Evolutionary conservation across 129 eudicot genomes (phyloP).

Genomic region (Escallonia herrerae): DNA sequence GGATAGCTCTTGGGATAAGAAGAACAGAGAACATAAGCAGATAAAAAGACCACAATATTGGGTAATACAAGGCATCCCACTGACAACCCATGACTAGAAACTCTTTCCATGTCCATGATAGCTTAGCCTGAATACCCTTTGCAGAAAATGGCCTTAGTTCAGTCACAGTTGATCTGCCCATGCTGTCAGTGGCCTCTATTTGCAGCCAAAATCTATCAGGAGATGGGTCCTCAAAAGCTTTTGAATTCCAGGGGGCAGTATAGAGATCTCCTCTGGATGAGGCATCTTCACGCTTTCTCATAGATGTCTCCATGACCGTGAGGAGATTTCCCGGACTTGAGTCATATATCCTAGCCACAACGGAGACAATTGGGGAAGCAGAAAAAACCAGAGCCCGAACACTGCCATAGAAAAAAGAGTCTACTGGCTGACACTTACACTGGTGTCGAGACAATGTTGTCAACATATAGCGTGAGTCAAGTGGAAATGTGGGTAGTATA

Average conservation of each 20-base stretch:
- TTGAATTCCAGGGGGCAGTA: conserved; percentile 53
- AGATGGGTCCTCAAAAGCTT: conserved; percentile 69
- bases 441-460: conserved; percentile 24
- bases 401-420: conserved; percentile 25
- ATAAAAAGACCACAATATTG: conserved; percentile 56
- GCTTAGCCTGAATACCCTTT: conserved; percentile 37
- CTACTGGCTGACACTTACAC: conserved; percentile 32
- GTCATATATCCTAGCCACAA: conserved; percentile 70
- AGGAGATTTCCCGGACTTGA: conserved; percentile 39
- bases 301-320: conserved; percentile 49
- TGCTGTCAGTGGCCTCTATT: conserved; percentile 59
- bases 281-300: conserved; percentile 34
- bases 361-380: conserved; percentile 45
- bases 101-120: conserved; percentile 87
- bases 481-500: conserved; percentile 71
- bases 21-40: conserved; percentile 32
- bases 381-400: conserved; percentile 80
- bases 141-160: conserved; percentile 78
- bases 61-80: conserved; percentile 71
- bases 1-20: conserved; percentile 45
- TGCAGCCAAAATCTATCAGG: conserved; percentile 62
- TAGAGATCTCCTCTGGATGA: conserved; percentile 48
- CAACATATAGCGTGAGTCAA: conserved; percentile 66
- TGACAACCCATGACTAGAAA: conserved; percentile 86
- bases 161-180: conserved; percentile 28